Conservation (phyloP, 352 stramenopile genomes). For the Phytophthora foliorum region DNA sequence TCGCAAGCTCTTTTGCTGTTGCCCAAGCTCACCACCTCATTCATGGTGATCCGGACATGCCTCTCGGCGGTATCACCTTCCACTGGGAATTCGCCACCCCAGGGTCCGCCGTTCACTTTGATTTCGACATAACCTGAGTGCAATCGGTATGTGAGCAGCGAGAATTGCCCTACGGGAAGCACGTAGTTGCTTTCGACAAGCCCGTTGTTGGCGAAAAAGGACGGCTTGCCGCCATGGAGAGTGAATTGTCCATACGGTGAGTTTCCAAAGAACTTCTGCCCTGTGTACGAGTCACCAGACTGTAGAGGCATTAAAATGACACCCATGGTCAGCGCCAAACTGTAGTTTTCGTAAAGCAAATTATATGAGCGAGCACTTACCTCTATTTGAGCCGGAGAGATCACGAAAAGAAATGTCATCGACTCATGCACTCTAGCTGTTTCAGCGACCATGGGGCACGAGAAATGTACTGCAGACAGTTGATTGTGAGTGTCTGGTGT, state of each 20-base stretch:
- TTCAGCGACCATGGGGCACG: constrained; percentile 55
- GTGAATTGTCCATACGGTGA: constrained; percentile 75
- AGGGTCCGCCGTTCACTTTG: constrained; percentile 45
- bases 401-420: constrained; percentile 77
- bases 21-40: constrained; percentile 57
- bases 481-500: constrained; percentile 37
- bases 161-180: constrained; percentile 35
- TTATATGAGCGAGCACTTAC: constrained; percentile 33
- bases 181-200: constrained; percentile 44
- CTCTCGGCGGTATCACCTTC: constrained; percentile 20
- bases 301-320: constrained; percentile 18
- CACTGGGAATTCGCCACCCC: constrained; percentile 25
- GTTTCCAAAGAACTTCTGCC: constrained; percentile 80
- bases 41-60: constrained; percentile 54
- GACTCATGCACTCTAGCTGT: constrained; percentile 50
- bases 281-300: constrained; percentile 46
- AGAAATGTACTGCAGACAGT: constrained; percentile 55
- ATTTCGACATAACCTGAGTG: constrained; percentile 54
- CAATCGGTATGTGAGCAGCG: constrained; percentile 61
- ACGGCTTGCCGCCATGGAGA: constrained; percentile 64
- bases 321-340: constrained; percentile 5
- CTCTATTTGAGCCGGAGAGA: constrained; percentile 56
- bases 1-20: constrained; percentile 67
- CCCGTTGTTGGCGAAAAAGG: constrained; percentile 60
- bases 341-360: not conserved